Conservation (phyloP, 23 red algal species). For the Gracilaria domingensis region DNA sequence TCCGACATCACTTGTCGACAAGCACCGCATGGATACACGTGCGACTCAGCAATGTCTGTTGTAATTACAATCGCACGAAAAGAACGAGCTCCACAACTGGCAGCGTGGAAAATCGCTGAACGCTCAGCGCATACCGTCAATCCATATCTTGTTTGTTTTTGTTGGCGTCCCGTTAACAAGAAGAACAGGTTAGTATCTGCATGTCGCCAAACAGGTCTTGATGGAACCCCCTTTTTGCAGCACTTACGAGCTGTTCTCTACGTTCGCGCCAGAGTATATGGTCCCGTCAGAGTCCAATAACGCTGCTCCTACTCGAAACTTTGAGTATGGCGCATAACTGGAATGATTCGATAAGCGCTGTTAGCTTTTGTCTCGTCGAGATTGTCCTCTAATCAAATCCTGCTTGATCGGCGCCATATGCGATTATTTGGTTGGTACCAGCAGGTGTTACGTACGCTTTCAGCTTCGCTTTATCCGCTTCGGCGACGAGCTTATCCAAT, state of each 20-base stretch:
- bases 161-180: too few relatives aligned
- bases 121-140: slow-evolving; percentile 91
- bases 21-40: slow-evolving; percentile 75
- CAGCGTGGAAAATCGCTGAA: slow-evolving; percentile 75
- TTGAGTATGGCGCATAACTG: slow-evolving; percentile 87
- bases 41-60: slow-evolving; percentile 59
- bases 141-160: slow-evolving; percentile 60
- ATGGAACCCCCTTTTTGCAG: too few relatives aligned
- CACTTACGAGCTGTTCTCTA: slow-evolving; percentile 88
- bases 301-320: slow-evolving; percentile 91
- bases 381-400: too few relatives aligned
- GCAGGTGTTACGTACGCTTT: slow-evolving; percentile 79
- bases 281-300: slow-evolving; percentile 55
- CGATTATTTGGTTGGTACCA: too few relatives aligned
- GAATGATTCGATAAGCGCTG: neutral
- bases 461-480: slow-evolving; percentile 67
- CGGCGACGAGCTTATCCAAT: slow-evolving; percentile 65
- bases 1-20: slow-evolving; percentile 92
- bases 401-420: too few relatives aligned
- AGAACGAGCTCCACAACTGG: slow-evolving; percentile 33
- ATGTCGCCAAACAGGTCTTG: too few relatives aligned
- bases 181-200: too few relatives aligned
- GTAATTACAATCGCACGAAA: slow-evolving; percentile 66
- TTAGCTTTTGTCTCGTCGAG: neutral
- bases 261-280: slow-evolving; percentile 84